Evolutionary conservation across 129 eudicot species (phyloP).

Genomic region (Pittosporum tobira): DNA sequence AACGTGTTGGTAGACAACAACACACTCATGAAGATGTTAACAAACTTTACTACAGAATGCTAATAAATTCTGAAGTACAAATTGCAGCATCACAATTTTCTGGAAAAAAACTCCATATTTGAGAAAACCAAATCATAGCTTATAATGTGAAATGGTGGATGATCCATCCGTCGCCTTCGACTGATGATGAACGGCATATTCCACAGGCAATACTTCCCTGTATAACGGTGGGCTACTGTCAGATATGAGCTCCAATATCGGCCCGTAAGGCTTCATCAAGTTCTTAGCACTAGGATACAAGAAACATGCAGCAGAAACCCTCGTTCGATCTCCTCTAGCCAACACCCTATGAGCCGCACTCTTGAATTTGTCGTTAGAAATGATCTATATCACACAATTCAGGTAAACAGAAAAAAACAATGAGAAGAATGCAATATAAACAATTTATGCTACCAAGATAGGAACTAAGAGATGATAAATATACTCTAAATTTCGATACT

Average conservation of each 20-base stretch:
- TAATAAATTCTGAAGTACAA: neutral
- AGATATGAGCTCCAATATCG: slow-evolving; percentile 31
- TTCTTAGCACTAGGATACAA: slow-evolving; percentile 27
- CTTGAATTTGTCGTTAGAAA: slow-evolving; percentile 43
- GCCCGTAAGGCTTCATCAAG: slow-evolving; percentile 21
- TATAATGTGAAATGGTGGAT: slow-evolving; percentile 34
- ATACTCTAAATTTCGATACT: too few species aligned
- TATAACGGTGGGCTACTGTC: slow-evolving; percentile 31
- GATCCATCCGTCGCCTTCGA: slow-evolving; percentile 35
- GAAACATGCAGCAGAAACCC: slow-evolving; percentile 47
- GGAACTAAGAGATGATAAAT: too few species aligned
- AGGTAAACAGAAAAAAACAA: neutral
- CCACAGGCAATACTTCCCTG: slow-evolving; percentile 29
- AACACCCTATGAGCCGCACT: slow-evolving; percentile 35
- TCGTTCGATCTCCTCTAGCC: slow-evolving; percentile 20
- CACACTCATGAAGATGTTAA: too few species aligned
- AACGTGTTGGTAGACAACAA: too few species aligned
- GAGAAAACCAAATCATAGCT: slow-evolving; percentile 7
- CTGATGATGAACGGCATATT: slow-evolving; percentile 24
- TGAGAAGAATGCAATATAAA: neutral
- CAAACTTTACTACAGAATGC: neutral
- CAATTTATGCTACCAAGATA: too few species aligned
- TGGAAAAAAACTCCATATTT: too few species aligned
- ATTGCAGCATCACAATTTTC: too few species aligned
- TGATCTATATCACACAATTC: slow-evolving; percentile 20